phyloP scores from a whole-genome alignment of 257 asterid genomes.

The Rubia yunnanensis region DNA sequence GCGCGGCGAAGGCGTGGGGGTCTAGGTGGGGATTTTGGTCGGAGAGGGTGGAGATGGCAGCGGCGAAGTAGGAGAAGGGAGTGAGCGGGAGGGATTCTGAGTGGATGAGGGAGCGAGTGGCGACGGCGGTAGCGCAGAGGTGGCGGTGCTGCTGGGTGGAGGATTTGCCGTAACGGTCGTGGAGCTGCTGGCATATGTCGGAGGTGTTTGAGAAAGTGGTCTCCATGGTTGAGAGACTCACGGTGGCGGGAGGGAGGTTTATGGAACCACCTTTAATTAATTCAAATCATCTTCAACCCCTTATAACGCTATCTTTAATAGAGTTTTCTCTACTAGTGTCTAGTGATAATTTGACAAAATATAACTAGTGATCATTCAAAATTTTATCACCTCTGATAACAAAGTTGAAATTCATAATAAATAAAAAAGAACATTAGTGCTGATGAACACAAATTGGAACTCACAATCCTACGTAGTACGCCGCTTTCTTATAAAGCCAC shows the following conservation, averaged over 20 bases:
- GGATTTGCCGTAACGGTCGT: slow-evolving; percentile 74
- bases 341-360: too few species aligned
- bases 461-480: too few species aligned
- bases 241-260: slow-evolving; percentile 15
- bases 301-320: too few species aligned
- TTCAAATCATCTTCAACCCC: too few species aligned
- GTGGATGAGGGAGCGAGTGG: slow-evolving; percentile 71
- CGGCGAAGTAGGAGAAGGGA: slow-evolving; percentile 77
- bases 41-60: slow-evolving; percentile 58
- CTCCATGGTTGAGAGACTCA: slow-evolving; percentile 30
- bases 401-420: too few species aligned
- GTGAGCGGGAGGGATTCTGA: slow-evolving; percentile 60
- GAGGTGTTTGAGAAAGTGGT: slow-evolving; percentile 32
- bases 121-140: slow-evolving; percentile 91
- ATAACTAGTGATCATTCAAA: too few species aligned
- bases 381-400: too few species aligned
- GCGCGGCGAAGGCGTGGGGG: slow-evolving; percentile 54
- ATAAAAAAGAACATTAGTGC: too few species aligned
- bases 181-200: slow-evolving; percentile 75
- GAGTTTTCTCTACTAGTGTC: too few species aligned
- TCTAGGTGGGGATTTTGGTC: slow-evolving; percentile 35
- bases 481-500: too few species aligned
- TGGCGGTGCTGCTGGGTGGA: slow-evolving; percentile 92
- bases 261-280: too few species aligned
- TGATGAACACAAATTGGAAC: too few species aligned